Conservation (phyloP, 176 grass and related monocot species). For the Oryza australiensis region DNA sequence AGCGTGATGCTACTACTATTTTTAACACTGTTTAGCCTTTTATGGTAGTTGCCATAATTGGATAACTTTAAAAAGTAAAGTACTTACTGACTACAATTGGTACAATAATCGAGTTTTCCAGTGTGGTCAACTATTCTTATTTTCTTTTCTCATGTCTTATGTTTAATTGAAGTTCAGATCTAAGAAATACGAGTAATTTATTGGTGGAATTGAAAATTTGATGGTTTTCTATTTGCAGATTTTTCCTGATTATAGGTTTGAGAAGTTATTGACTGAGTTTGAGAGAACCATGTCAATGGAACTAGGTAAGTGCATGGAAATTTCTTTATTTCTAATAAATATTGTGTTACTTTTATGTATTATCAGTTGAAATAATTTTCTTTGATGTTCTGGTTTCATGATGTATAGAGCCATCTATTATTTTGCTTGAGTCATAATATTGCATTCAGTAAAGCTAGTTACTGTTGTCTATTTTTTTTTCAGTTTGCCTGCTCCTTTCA, state of each 20-base stretch:
- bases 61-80: not conserved
- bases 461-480: not conserved
- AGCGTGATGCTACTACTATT: not conserved
- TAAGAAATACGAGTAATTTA: not conserved
- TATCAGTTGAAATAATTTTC: constrained; percentile 24
- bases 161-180: not conserved
- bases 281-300: constrained; percentile 82
- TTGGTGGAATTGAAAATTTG: constrained; percentile 25
- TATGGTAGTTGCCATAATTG: constrained; percentile 11
- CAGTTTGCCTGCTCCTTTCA: not conserved
- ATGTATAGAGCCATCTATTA: not conserved
- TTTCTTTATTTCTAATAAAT: constrained; percentile 1
- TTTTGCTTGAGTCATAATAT: constrained; percentile 6
- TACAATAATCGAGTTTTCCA: constrained; percentile 13
- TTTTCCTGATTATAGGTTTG: constrained; percentile 93
- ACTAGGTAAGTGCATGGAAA: constrained; percentile 63
- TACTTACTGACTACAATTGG: not conserved
- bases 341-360: not conserved
- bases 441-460: constrained; percentile 11
- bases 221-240: constrained; percentile 62
- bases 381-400: not conserved
- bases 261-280: constrained; percentile 80
- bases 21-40: not conserved
- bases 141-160: constrained; percentile 4
- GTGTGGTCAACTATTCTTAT: constrained; percentile 7